Evolutionary conservation across 2,329 filamentous ascomycete genomes (phyloP).

Genomic region (Calonectria honghensis): DNA sequence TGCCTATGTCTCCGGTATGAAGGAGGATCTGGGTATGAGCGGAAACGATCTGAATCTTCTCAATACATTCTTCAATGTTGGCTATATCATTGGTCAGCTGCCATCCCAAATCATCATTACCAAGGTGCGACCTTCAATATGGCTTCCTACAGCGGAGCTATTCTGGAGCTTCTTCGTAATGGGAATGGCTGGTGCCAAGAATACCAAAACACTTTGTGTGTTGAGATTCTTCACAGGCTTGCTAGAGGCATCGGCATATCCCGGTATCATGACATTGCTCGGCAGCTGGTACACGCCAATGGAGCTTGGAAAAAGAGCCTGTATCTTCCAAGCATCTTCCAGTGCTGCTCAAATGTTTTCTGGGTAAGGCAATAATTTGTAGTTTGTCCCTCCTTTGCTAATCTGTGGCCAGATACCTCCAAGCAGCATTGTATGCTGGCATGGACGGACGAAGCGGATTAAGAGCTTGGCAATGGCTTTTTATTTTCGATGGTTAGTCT

Average conservation of each 20-base stretch:
- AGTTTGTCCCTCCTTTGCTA: neutral
- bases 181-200: slow-evolving; percentile 60
- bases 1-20: slow-evolving; percentile 64
- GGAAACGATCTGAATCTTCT: slow-evolving; percentile 73
- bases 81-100: slow-evolving; percentile 71
- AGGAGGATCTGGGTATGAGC: slow-evolving; percentile 70
- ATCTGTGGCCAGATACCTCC: slow-evolving; percentile 57
- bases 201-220: slow-evolving; percentile 58
- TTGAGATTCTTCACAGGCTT: slow-evolving; percentile 65
- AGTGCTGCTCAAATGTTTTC: slow-evolving; percentile 64
- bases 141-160: slow-evolving; percentile 61
- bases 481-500: slow-evolving; percentile 64
- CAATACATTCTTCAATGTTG: slow-evolving; percentile 72
- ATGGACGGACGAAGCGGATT: slow-evolving; percentile 62
- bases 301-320: slow-evolving; percentile 64
- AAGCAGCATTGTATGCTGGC: slow-evolving; percentile 63
- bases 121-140: slow-evolving; percentile 60
- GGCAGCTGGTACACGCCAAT: slow-evolving; percentile 64
- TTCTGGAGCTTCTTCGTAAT: slow-evolving; percentile 56
- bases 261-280: slow-evolving; percentile 60
- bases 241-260: slow-evolving; percentile 60
- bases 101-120: slow-evolving; percentile 62
- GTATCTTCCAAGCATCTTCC: slow-evolving; percentile 63
- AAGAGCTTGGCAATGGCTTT: slow-evolving; percentile 67
- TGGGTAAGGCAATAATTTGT: slow-evolving; percentile 43